These are phyloP conservation scores for Scedosporium aurantiacum DNA, from an alignment of 2,329 filamentous ascomycete genomes.

Conservation along the genomic window DNA sequence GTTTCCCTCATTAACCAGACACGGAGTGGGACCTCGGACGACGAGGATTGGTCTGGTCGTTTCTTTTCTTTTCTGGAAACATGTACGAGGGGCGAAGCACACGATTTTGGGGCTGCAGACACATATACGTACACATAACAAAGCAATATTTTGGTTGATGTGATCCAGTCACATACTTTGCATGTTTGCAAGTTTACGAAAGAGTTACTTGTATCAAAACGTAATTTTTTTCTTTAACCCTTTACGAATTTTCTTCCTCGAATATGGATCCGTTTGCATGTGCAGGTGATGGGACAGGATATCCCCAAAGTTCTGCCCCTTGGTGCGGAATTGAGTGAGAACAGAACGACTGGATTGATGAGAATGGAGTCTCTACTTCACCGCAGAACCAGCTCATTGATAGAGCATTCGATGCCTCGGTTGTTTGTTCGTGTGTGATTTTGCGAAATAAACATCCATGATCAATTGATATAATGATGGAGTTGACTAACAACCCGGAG, in stretches of 20 bases:
- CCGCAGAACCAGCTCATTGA: too few relatives aligned
- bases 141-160: neutral
- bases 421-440: too few relatives aligned
- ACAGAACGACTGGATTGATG: too few relatives aligned
- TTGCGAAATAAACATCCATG: too few relatives aligned
- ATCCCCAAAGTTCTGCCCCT: neutral
- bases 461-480: too few relatives aligned
- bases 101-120: neutral
- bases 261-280: neutral
- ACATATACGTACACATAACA: neutral
- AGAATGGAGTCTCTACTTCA: too few relatives aligned
- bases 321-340: neutral
- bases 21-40: neutral
- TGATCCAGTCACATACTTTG: neutral
- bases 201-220: too few relatives aligned
- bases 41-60: neutral
- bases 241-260: too few relatives aligned
- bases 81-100: neutral
- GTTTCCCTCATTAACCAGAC: neutral
- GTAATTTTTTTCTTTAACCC: too few relatives aligned
- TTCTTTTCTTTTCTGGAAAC: neutral
- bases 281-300: neutral
- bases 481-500: too few relatives aligned
- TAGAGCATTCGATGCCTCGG: too few relatives aligned
- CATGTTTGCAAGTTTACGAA: too few relatives aligned